Conservation (phyloP, 2,329 filamentous ascomycete genomes). For the Teratosphaeria nubilosa region DNA sequence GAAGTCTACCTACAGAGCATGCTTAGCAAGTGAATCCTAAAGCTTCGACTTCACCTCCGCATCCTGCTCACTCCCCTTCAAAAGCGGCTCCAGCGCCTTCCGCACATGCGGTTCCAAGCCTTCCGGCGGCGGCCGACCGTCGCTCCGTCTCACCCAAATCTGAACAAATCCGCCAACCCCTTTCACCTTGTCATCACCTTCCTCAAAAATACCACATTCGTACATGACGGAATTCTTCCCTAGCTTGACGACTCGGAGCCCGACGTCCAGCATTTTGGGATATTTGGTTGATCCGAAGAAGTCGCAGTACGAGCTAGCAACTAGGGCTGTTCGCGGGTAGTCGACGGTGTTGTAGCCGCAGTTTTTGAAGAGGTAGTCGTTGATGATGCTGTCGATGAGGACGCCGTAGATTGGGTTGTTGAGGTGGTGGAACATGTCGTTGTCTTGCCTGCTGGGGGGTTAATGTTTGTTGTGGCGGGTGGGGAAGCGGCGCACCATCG, state of each 20-base stretch:
- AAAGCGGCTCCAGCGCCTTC: slow-evolving; percentile 27
- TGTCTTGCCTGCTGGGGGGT: slow-evolving; percentile 58
- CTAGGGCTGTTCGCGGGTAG: slow-evolving; percentile 66
- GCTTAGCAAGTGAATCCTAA: background rate
- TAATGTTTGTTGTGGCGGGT: slow-evolving; percentile 2
- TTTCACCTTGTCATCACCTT: slow-evolving; percentile 61
- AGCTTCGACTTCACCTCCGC: slow-evolving; percentile 11
- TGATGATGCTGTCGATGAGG: slow-evolving; percentile 71
- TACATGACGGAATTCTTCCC: slow-evolving; percentile 83
- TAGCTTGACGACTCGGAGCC: slow-evolving; percentile 70
- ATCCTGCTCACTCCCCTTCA: slow-evolving; percentile 19
- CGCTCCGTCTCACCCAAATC: slow-evolving; percentile 51
- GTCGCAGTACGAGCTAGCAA: slow-evolving; percentile 76
- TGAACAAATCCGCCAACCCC: slow-evolving; percentile 81
- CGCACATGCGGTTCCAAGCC: slow-evolving; percentile 55
- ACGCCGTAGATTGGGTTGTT: slow-evolving; percentile 40
- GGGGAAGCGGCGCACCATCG: slow-evolving; percentile 53
- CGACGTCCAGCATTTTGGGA: slow-evolving; percentile 71
- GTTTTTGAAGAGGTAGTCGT: slow-evolving; percentile 72
- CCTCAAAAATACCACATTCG: slow-evolving; percentile 77
- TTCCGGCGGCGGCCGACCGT: slow-evolving; percentile 53
- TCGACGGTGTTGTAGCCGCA: slow-evolving; percentile 63
- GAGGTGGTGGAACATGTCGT: slow-evolving; percentile 81
- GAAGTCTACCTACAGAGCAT: no score
- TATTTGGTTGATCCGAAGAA: slow-evolving; percentile 70